Conservation (phyloP, 2,329 filamentous ascomycete species). For the Thelonectria rubi region DNA sequence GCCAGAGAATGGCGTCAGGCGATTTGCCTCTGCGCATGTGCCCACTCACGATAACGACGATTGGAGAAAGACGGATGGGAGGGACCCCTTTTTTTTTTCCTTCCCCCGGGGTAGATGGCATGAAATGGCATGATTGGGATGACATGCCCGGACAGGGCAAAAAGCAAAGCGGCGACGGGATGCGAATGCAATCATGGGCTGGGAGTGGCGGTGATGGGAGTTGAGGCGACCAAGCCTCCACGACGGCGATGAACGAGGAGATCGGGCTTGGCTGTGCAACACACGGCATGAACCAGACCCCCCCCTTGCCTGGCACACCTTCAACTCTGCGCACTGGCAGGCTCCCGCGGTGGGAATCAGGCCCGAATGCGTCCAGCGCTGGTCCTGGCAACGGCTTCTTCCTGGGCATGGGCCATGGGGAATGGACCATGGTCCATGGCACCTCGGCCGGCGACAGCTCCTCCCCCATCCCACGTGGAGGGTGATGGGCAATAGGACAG, state of each 20-base stretch:
- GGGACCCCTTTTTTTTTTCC: neutral
- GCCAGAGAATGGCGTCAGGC: constrained; percentile 16
- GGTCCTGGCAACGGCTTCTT: neutral
- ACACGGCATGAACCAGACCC: constrained; percentile 12
- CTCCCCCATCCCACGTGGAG: constrained; percentile 15
- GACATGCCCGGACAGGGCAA: neutral
- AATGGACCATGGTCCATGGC: neutral
- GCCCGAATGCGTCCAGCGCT: constrained; percentile 21
- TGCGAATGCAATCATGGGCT: constrained; percentile 10
- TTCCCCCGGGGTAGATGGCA: too few species aligned
- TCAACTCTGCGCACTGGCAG: neutral
- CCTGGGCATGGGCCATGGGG: too few species aligned
- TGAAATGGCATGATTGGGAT: neutral
- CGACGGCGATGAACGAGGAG: neutral
- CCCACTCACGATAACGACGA: constrained; percentile 10
- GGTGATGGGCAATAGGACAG: neutral
- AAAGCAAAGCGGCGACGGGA: neutral
- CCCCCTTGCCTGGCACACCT: too few species aligned
- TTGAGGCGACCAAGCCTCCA: too few species aligned
- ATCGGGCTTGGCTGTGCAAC: neutral
- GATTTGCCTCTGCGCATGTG: constrained; percentile 12
- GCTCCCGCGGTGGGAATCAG: constrained; percentile 9
- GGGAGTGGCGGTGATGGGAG: neutral
- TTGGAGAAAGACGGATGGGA: neutral
- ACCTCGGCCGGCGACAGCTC: neutral